Conservation (phyloP, 345 rosid species). For the Linum trigynum region DNA sequence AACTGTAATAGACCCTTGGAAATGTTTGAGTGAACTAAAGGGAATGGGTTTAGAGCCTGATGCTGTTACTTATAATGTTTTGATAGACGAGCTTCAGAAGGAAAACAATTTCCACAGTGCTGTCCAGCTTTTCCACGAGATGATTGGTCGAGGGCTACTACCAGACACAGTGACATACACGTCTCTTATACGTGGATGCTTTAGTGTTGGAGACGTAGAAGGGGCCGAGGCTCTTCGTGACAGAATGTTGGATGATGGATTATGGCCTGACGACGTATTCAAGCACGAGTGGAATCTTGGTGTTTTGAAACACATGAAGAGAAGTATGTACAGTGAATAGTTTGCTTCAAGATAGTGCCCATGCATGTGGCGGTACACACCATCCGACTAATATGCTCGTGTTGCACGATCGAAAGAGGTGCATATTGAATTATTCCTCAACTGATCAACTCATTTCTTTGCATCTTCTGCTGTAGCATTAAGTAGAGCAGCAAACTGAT, state of each 20-base stretch:
- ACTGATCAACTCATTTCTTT: too few species aligned
- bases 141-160: constrained; percentile 44
- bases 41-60: constrained; percentile 33
- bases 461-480: too few species aligned
- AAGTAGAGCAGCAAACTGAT: too few species aligned
- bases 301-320: constrained; percentile 22
- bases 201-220: constrained; percentile 29
- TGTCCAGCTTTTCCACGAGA: constrained; percentile 27
- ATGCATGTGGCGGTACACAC: too few species aligned
- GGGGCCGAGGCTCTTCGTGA: constrained; percentile 32
- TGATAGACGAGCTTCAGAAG: constrained; percentile 51
- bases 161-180: constrained; percentile 54
- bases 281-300: constrained; percentile 14
- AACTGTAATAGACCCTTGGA: constrained; percentile 14
- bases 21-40: constrained; percentile 33
- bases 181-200: constrained; percentile 41
- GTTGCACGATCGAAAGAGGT: too few species aligned
- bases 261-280: constrained; percentile 18
- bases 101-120: constrained; percentile 37
- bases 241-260: constrained; percentile 31
- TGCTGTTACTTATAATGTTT: constrained; percentile 45
- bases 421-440: too few species aligned
- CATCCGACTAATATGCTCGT: too few species aligned
- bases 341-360: neutral
- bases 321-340: neutral